Evolutionary conservation across 345 rosid genomes (phyloP).

Genomic region (Clarkia xantiana): DNA sequence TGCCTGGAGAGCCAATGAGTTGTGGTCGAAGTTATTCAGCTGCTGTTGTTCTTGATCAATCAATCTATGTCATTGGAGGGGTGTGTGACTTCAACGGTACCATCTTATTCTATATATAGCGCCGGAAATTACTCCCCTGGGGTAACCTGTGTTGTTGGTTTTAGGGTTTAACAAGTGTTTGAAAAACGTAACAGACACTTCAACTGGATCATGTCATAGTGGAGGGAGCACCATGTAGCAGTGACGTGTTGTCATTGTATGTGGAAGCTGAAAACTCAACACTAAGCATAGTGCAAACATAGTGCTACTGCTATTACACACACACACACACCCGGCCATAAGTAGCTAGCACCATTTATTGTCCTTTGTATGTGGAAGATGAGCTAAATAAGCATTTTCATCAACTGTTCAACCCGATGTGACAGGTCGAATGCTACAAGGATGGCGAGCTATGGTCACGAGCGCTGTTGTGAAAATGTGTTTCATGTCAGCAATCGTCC

Average conservation of each 20-base stretch:
- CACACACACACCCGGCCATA: too few relatives aligned
- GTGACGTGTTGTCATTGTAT: too few relatives aligned
- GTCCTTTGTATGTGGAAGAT: neutral
- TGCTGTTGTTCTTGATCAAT: slow-evolving; percentile 35
- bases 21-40: slow-evolving; percentile 53
- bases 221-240: too few relatives aligned
- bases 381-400: neutral
- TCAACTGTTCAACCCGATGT: slow-evolving; percentile 3
- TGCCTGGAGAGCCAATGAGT: slow-evolving; percentile 47
- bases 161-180: neutral
- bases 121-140: slow-evolving; percentile 26
- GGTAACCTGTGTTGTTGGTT: neutral
- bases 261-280: too few relatives aligned
- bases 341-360: too few relatives aligned
- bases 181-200: too few relatives aligned
- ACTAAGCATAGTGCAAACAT: too few relatives aligned
- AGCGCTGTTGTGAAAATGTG: slow-evolving; percentile 41
- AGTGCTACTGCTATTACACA: too few relatives aligned
- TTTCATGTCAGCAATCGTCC: slow-evolving; percentile 38
- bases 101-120: slow-evolving; percentile 18
- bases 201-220: too few relatives aligned
- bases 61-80: slow-evolving; percentile 56
- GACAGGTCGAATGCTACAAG: slow-evolving; percentile 59
- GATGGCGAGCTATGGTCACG: slow-evolving; percentile 37
- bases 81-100: slow-evolving; percentile 22